Base-by-base conservation (phyloP, 345 rosid species). In the Gossypium ekmanianum region DNA sequence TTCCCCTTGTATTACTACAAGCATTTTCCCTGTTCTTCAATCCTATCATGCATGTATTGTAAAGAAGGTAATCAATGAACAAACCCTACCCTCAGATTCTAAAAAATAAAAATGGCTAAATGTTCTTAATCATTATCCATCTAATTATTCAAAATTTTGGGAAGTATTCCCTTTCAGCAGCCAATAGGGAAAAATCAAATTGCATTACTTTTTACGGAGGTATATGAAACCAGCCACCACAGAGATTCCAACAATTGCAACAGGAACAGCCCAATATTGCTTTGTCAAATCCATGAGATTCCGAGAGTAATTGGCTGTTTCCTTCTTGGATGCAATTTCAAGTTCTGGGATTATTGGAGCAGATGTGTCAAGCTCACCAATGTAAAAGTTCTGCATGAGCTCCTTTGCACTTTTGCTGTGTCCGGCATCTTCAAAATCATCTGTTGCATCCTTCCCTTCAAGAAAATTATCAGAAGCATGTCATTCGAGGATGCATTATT, bases 361-460 rank as follows among this genome's bases (percentile, higher is more conserved):
- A 10, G 87, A 74, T 69, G 82, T 59, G 57, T 92, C 97, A 6
- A 94, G 84, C 90, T 94, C 97, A n/a, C 98, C 98, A 2, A 92
- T 83, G 83, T 82, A 91, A 72, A 87, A 88, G 75, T 76, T 78
- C 73, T 89, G 80, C 84, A 95, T 63, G 61, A 86, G 93, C 68
- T 91, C 92, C 80, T 82, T 88, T 8, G 99, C 98, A 5, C 71
- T 73, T 59, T 86, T 27, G 84, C 96, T 90, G 75, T 92, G 98
- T 20, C 97, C 98, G 3, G 88, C 94, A 71, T 95, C 98, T 84
- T 94, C 97, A 69, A 94, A 94, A 3, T 85, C 97, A 56, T 91
- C 88, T 0, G 90, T 87, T 62, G 91, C 98, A 74, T 94, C 97
- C 83, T 89, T 89, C 55, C 88, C 98, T 95, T 44, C 62, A 80